A percentile compares a stretch with the other conserved stretches of the same genome.
These are phyloP conservation scores for Vigna mungo DNA, from an alignment of 306 rosid genomes.

Conservation along the genomic window DNA sequence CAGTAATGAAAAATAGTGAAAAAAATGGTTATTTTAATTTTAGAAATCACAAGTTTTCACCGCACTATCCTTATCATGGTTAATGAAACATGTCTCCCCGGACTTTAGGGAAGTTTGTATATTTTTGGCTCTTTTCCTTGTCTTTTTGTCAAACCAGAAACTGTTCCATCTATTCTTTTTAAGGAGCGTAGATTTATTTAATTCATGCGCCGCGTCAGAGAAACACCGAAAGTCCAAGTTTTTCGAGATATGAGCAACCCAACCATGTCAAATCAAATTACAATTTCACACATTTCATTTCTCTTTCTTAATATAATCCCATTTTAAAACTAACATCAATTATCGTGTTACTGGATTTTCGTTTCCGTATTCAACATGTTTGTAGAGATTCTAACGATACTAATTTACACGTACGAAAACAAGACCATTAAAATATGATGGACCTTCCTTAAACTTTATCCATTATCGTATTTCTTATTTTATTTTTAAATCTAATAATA, in stretches of 20 bases:
- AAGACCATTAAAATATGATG: too few relatives aligned
- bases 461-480: too few relatives aligned
- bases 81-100: conserved; percentile 38
- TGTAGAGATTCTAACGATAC: too few relatives aligned
- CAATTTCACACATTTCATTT: conserved; percentile 1
- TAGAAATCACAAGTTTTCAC: background rate
- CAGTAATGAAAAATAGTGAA: background rate
- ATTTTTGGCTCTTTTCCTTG: conserved; percentile 3
- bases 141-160: conserved; percentile 47
- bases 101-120: conserved; percentile 34
- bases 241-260: conserved; percentile 17
- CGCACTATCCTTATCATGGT: background rate
- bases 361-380: too few relatives aligned
- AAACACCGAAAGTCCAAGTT: conserved; percentile 18
- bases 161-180: conserved; percentile 40
- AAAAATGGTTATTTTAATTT: background rate
- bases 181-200: background rate
- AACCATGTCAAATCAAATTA: conserved; percentile 1
- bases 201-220: conserved; percentile 36
- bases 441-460: too few relatives aligned
- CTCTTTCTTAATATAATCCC: background rate
- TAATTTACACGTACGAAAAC: too few relatives aligned
- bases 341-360: too few relatives aligned
- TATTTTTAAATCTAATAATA: too few relatives aligned
- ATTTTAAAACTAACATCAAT: background rate